Evolutionary conservation across 495 filamentous ascomycete species (phyloP).

Genomic region (Penicillium canescens): DNA sequence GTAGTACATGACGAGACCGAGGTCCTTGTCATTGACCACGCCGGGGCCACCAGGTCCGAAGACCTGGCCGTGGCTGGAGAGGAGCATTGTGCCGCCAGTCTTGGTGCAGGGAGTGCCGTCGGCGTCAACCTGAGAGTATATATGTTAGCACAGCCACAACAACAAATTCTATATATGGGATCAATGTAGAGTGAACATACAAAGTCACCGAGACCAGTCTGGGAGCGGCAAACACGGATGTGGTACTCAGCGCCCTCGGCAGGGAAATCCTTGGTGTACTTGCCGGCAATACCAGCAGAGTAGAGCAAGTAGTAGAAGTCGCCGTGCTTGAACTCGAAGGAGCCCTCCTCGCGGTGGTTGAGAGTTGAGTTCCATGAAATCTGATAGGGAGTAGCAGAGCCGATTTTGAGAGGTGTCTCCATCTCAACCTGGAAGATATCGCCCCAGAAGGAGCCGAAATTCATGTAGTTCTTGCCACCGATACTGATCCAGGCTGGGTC

Average conservation of each 20-base stretch:
- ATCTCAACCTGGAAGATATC: conserved; percentile 65
- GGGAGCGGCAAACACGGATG: conserved; percentile 62
- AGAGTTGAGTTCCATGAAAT: conserved; percentile 56
- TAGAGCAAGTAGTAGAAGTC: conserved; percentile 69
- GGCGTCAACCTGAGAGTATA: conserved; percentile 48
- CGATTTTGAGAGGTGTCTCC: conserved; percentile 41
- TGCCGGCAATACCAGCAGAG: conserved; percentile 62
- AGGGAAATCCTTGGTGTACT: conserved; percentile 50
- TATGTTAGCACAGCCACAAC: not conserved
- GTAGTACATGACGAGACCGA: conserved; percentile 65
- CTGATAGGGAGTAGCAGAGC: conserved; percentile 39
- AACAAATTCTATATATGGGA: not conserved
- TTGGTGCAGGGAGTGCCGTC: conserved; percentile 54
- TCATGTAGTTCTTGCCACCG: conserved; percentile 52
- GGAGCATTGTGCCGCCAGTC: conserved; percentile 63
- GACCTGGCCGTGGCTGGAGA: conserved; percentile 60
- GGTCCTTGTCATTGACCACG: conserved; percentile 43
- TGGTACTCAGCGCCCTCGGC: conserved; percentile 63
- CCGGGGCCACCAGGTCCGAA: conserved; percentile 73
- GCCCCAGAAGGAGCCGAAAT: conserved; percentile 71
- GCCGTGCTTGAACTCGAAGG: conserved; percentile 54
- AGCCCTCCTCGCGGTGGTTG: conserved; percentile 58
- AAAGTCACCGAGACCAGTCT: conserved; percentile 52
- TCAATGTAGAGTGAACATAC: conserved; percentile 33
- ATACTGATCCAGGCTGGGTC: conserved; percentile 62